Conservation (phyloP, 306 rosid genomes). For the Abrus precatorius region DNA sequence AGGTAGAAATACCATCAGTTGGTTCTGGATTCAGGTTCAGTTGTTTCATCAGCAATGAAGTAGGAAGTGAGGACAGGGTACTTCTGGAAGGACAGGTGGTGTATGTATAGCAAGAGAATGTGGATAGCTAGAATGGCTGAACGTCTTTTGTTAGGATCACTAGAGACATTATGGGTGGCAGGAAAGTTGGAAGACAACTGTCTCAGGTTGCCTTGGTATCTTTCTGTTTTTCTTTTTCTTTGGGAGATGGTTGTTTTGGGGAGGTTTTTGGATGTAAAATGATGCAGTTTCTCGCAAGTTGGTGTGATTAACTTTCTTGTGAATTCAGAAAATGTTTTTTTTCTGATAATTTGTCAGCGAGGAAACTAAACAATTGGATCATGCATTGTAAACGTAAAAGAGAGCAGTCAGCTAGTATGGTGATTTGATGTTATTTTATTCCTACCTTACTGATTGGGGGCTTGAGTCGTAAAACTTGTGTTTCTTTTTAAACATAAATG, state of each 20-base stretch:
- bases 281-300: slow-evolving; percentile 26
- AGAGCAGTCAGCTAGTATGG: slow-evolving; percentile 22
- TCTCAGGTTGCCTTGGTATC: background rate
- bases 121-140: background rate
- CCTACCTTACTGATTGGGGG: slow-evolving; percentile 1
- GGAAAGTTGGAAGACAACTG: background rate
- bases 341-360: background rate
- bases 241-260: slow-evolving; percentile 15
- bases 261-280: slow-evolving; percentile 32
- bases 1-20: background rate
- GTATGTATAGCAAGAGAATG: slow-evolving; percentile 8
- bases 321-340: slow-evolving; percentile 4
- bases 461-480: slow-evolving; percentile 17
- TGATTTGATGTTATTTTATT: slow-evolving; percentile 26
- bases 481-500: slow-evolving; percentile 34
- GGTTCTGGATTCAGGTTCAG: background rate
- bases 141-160: slow-evolving; percentile 16
- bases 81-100: slow-evolving; percentile 1
- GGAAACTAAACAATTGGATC: slow-evolving; percentile 17
- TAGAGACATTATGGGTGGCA: background rate
- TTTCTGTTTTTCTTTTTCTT: slow-evolving; percentile 23
- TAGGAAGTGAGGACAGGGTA: background rate
- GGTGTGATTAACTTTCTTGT: slow-evolving; percentile 8
- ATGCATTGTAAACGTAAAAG: slow-evolving; percentile 2
- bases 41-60: background rate